Evolutionary conservation across 2,329 filamentous ascomycete species (phyloP), one percentile per base, ranked within the genome.

Genomic region (Cladosporium cucumerinum): DNA sequence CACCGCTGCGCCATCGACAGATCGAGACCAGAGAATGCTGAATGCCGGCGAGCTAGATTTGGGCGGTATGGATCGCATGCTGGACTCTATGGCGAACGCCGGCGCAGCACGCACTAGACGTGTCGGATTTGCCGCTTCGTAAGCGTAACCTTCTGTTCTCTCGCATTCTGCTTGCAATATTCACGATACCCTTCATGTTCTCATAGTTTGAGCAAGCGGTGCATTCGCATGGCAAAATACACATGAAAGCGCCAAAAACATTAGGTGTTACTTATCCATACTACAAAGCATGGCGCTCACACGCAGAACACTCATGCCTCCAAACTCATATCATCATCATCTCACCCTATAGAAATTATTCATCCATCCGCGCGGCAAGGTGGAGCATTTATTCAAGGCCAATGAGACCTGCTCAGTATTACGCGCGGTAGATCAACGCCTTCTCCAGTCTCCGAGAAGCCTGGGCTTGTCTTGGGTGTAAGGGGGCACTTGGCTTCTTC

Each of bases 351-450:
- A 60, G 16, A 7, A 16, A 28, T 12, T 7, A 39, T 10, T 23
- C 57, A 5, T 26, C 5, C 26, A 49, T 49, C 78, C 80, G 81
- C 81, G 79, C 77, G 77, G 74, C 73, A 76, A 81, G 81, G 81
- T 83, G 80, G 81, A 82, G 81, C 80, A 79, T 77, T 78, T 79
- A 70, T 58, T 81, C 78, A 76, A 81, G 79, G 75, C 72, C 74
- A 77, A 80, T 82, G 81, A 81, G 81, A 81, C 77, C 72, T 79
- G 80, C 80, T 83, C 81, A 82, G 81, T 83, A 83, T 82, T 78
- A 77, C 79, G 78, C 78, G 81, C 81, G 81, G 78, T 72, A 83
- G 39, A 82, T 76, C 71, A 76, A 82, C 43, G 14, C n/a, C 57
- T 49, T 54, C 59, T 65, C 62, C 63, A 51, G 65, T 67, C 62